Base-by-base conservation (phyloP, 1,139 yeast species). In the Debaryomycetaceae sp. region DNA sequence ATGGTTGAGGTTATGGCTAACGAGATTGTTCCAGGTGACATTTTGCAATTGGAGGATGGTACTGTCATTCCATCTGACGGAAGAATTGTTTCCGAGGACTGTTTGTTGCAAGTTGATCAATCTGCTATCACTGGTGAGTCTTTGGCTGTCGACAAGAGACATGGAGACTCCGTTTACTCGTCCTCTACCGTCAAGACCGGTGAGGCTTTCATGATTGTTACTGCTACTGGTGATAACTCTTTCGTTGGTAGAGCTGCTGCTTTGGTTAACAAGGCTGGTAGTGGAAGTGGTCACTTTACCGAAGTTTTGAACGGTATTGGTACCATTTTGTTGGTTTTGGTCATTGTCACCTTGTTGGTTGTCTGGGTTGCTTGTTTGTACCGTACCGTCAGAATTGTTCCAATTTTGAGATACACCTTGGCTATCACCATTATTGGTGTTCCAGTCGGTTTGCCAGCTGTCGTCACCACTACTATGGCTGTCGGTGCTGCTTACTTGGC, bases 401-500 rank as follows among this genome's bases (percentile, higher is more conserved):
- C 85, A 62, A 87, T 91, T 75, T 83, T 93, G 75, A 86, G 97
- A 80, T 90, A 85, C 80, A 83, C 95, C 63, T 81, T 93, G 70
- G 97, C 96, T 62, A 88, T 91, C 70, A 91, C 97, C 76, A 90
- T 91, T 76, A 87, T 93, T 65, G 99, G 99, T 87, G 99, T 93
- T 60, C 99, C 99, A 75, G 99, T 91, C 64, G 98, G 98, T 87
- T 84, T 91, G 70, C 98, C 98, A 73, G 98, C 97, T 72, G 98
- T 91, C 68, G 97, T 91, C 62, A 91, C 98, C 80, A 91, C 97
- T 65, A 91, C 98, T 72, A 89, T 91, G 95, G 98, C 98, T 74
- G 98, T 91, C 73, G 97, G 97, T 83, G 98, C 98, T 70, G 97
- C 97, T 68, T 90, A 90, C 88, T 82, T 91, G 68, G 98, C 98